These are phyloP conservation scores for Elsinoe batatas DNA, from an alignment of 2,329 filamentous ascomycete species.

Conservation along the genomic window DNA sequence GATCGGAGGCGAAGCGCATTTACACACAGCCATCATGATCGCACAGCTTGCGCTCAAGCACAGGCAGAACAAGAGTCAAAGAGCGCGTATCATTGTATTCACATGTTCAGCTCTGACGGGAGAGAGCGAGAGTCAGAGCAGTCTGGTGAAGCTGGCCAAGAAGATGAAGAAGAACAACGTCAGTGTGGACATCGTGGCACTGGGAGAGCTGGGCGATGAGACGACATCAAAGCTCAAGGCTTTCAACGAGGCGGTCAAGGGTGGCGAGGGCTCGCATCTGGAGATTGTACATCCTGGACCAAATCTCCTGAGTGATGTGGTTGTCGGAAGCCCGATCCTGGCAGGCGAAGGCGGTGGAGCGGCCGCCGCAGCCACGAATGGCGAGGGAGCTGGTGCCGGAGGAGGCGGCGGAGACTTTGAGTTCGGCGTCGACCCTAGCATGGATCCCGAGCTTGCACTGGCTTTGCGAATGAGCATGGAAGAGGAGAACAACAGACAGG, in stretches of 20 bases:
- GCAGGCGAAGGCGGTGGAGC: slow-evolving; percentile 64
- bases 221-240: slow-evolving; percentile 80
- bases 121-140: slow-evolving; percentile 78
- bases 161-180: slow-evolving; percentile 99
- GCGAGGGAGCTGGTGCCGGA: slow-evolving; percentile 43
- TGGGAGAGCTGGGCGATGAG: slow-evolving; percentile 86
- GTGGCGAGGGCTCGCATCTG: slow-evolving; percentile 81
- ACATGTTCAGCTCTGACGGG: slow-evolving; percentile 88
- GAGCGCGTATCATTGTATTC: slow-evolving; percentile 94
- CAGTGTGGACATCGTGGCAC: slow-evolving; percentile 86
- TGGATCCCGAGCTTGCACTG: slow-evolving; percentile 88
- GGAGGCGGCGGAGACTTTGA: slow-evolving; percentile 60
- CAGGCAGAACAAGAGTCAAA: slow-evolving; percentile 92
- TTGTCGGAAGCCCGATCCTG: slow-evolving; percentile 81
- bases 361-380: slow-evolving; percentile 41
- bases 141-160: slow-evolving; percentile 79
- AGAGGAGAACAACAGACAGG: slow-evolving; percentile 89
- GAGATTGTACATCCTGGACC: slow-evolving; percentile 84
- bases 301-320: slow-evolving; percentile 83
- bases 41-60: slow-evolving; percentile 95
- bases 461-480: slow-evolving; percentile 96
- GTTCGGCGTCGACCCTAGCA: slow-evolving; percentile 80
- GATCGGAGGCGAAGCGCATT: slow-evolving; percentile 78
- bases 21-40: slow-evolving; percentile 90
- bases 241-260: slow-evolving; percentile 89